Evolutionary conservation across 192 early-diverging fungal species (phyloP), one percentile per base, ranked within the genome.

Genomic region (Allomyces macrogynus): DNA sequence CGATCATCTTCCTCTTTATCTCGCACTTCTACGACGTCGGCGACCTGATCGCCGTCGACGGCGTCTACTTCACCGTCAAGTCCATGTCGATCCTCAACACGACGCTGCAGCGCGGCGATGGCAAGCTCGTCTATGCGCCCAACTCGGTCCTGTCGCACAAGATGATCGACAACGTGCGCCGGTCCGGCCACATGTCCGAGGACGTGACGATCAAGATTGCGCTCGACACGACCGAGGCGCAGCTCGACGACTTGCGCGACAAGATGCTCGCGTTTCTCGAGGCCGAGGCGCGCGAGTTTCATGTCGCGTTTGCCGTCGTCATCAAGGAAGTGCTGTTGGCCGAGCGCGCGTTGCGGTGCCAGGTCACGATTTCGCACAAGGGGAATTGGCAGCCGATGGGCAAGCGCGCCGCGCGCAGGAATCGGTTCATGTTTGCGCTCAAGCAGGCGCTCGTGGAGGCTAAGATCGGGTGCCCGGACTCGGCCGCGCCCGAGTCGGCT

Each of bases 1-100:
- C 81, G 61, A 80, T 92, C 54, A 81, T 94, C 60, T 94, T 91
- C 68, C 68, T 92, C 64, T 94, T 94, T 76, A 80, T 89, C 32
- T n/a, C 12, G 20, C 49, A 57, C 49, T 57, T 57, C 5, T 57
- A 20, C 49, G 49, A 57, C 49, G 49, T 57, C 16, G 49, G 49
- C 12, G 49, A 57, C 49, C 16, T 57, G 49, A n/a, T 57, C 49
- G 20, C 12, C 20, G 80, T 95, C 57, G 86, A 80, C 61, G 73
- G 75, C 4, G 79, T 81, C 25, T 85, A 74, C 43, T 80, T 84
- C 72, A 80, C 78, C 44, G 91, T 95, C 8, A 71, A 74, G 23
- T 84, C 90, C 62, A 81, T 95, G 62, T 82, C 84, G 16, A 74
- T 95, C 10, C 77, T 92, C 43, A 90, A 80, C 63, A 93, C 90